These are phyloP conservation scores for Starmerella ratchasimensis DNA, from an alignment of 805 yeast genomes.

Conservation along the genomic window DNA sequence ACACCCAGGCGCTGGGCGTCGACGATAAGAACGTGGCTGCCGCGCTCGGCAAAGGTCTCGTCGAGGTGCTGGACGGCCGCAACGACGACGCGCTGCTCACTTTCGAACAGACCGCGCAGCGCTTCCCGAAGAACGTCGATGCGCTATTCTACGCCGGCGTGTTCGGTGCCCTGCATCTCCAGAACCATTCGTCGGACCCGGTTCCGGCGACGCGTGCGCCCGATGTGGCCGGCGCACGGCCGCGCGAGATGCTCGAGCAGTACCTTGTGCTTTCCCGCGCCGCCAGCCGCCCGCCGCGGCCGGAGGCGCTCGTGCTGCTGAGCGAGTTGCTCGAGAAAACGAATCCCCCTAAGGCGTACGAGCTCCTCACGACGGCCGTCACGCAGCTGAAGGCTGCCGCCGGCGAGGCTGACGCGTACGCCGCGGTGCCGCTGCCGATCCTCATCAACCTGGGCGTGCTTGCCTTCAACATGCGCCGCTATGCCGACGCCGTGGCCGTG, in stretches of 20 bases:
- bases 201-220: slow-evolving; percentile 15
- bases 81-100: slow-evolving; percentile 78
- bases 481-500: slow-evolving; percentile 36
- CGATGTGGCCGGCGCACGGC: slow-evolving; percentile 31
- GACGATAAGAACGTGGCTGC: slow-evolving; percentile 52
- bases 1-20: slow-evolving; percentile 54
- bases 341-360: slow-evolving; percentile 42
- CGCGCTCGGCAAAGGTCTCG: slow-evolving; percentile 71
- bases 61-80: slow-evolving; percentile 55
- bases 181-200: neutral
- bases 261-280: slow-evolving; percentile 47
- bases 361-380: slow-evolving; percentile 46
- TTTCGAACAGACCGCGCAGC: slow-evolving; percentile 58
- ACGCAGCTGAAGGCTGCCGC: slow-evolving; percentile 32
- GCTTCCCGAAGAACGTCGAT: slow-evolving; percentile 57
- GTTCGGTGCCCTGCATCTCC: slow-evolving; percentile 29
- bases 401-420: slow-evolving; percentile 12
- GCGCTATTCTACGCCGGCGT: slow-evolving; percentile 53
- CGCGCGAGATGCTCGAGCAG: slow-evolving; percentile 52
- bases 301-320: slow-evolving; percentile 55
- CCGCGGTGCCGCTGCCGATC: slow-evolving; percentile 24
- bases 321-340: slow-evolving; percentile 54
- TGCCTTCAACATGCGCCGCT: slow-evolving; percentile 51
- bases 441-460: slow-evolving; percentile 78
- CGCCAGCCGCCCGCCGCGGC: slow-evolving; percentile 40